A percentile compares a stretch with the other conserved stretches of the same genome.
phyloP scores from a whole-genome alignment of 331 rosid genomes.

The Dryas integrifolia region DNA sequence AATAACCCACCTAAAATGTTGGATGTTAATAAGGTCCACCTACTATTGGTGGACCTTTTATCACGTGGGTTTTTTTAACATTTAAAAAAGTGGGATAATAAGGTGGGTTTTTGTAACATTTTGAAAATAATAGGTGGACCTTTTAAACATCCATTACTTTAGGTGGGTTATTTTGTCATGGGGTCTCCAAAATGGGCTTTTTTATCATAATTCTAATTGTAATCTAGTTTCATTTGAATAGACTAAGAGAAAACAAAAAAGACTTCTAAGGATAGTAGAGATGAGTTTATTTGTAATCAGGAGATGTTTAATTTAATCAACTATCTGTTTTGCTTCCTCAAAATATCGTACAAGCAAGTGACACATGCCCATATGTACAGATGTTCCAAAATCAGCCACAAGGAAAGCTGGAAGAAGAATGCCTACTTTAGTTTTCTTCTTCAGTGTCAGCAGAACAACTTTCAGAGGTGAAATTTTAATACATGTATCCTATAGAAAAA shows the following conservation, averaged over 20 bases:
- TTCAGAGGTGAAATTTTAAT: conserved; percentile 51
- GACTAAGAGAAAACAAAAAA: conserved; percentile 1
- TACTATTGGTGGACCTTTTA: too few species aligned
- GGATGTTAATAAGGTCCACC: too few species aligned
- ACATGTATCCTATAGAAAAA: neutral
- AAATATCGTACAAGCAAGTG: neutral
- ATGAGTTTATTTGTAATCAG: neutral
- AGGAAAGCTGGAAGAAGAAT: conserved; percentile 64
- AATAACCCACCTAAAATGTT: too few species aligned
- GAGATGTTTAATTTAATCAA: neutral
- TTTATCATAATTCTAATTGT: neutral
- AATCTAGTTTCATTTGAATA: conserved; percentile 14
- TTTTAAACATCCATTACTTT: too few species aligned
- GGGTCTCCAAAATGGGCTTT: too few species aligned
- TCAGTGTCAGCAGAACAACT: conserved; percentile 57
- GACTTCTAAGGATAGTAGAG: neutral
- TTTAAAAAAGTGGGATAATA: too few species aligned
- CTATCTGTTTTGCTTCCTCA: neutral
- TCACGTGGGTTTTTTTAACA: too few species aligned
- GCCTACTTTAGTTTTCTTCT: conserved; percentile 54
- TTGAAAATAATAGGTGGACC: too few species aligned
- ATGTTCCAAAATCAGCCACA: conserved; percentile 62
- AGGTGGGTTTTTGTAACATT: too few species aligned
- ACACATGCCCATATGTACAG: conserved; percentile 36
- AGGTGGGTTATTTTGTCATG: too few species aligned